Evolutionary conservation across 2,329 filamentous ascomycete species (phyloP).

Genomic region (Pseudogymnoascus sp.): DNA sequence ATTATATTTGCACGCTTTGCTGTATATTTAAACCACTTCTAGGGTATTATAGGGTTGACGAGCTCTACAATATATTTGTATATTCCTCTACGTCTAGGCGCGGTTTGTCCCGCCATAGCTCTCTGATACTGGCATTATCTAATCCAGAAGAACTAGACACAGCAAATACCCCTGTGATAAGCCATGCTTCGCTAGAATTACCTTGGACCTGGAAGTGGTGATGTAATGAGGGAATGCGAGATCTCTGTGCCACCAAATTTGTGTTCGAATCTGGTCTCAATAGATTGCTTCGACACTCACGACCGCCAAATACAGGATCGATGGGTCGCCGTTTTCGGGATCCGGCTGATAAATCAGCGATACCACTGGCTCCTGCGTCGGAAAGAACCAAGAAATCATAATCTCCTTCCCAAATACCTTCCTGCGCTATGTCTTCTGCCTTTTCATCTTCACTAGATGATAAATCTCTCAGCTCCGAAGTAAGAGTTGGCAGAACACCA

Average conservation of each 20-base stretch:
- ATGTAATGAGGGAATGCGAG: conserved; percentile 21
- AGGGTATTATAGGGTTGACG: neutral
- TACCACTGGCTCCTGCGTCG: conserved; percentile 13
- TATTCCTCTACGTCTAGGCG: neutral
- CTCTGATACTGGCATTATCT: neutral
- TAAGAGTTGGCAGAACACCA: conserved; percentile 8
- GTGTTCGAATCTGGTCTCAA: conserved; percentile 30
- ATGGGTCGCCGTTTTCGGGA: neutral
- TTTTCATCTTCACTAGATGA: neutral
- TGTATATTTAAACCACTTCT: neutral
- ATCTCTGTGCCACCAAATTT: conserved; percentile 24
- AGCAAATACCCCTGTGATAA: neutral
- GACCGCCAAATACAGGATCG: neutral
- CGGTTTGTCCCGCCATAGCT: neutral
- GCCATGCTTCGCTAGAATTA: neutral
- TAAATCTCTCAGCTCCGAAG: neutral
- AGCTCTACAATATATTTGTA: neutral
- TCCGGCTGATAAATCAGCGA: neutral
- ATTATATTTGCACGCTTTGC: neutral
- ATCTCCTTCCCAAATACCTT: neutral
- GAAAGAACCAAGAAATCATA: conserved; percentile 14
- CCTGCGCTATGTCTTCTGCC: neutral
- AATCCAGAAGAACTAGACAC: neutral
- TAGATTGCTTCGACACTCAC: neutral
- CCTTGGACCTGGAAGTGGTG: neutral